A percentile compares a stretch with the other conserved stretches of the same genome.
phyloP scores from a whole-genome alignment of 192 early-diverging fungal species.

The Phycomyces nitens region DNA sequence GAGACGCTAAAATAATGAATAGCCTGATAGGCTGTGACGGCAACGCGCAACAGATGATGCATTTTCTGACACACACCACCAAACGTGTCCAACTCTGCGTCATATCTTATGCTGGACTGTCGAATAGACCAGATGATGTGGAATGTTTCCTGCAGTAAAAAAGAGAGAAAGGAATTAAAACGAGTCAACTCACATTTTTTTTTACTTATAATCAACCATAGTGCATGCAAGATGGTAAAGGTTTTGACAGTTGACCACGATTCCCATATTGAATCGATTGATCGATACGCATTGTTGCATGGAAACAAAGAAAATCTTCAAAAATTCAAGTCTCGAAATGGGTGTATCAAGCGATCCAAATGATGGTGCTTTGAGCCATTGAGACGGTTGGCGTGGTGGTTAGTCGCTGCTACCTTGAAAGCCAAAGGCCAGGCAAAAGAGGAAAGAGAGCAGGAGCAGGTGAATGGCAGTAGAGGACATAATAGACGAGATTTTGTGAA shows the following conservation, averaged over 20 bases:
- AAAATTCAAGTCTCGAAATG: background rate
- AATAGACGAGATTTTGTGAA: too few relatives aligned
- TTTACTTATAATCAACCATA: background rate
- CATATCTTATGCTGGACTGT: conserved; percentile 3
- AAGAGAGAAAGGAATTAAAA: background rate
- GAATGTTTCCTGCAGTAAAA: conserved; percentile 3
- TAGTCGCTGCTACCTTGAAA: too few relatives aligned
- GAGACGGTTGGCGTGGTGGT: too few relatives aligned
- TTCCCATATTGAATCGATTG: conserved; percentile 1
- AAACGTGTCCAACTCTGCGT: conserved; percentile 1
- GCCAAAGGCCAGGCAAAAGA: too few relatives aligned
- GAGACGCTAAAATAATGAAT: background rate
- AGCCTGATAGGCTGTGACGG: background rate
- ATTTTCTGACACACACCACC: conserved; percentile 4
- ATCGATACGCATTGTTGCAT: conserved; percentile 3
- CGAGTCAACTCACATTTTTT: background rate
- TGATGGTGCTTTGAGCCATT: too few relatives aligned
- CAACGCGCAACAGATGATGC: background rate
- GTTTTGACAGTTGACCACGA: background rate
- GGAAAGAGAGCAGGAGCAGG: too few relatives aligned
- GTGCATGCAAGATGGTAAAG: background rate
- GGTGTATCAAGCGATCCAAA: background rate
- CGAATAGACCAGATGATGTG: background rate
- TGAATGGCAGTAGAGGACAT: too few relatives aligned
- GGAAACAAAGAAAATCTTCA: background rate